These are phyloP conservation scores for Exserohilum rostratum DNA, from an alignment of 2,329 filamentous ascomycete species.

Conservation along the genomic window DNA sequence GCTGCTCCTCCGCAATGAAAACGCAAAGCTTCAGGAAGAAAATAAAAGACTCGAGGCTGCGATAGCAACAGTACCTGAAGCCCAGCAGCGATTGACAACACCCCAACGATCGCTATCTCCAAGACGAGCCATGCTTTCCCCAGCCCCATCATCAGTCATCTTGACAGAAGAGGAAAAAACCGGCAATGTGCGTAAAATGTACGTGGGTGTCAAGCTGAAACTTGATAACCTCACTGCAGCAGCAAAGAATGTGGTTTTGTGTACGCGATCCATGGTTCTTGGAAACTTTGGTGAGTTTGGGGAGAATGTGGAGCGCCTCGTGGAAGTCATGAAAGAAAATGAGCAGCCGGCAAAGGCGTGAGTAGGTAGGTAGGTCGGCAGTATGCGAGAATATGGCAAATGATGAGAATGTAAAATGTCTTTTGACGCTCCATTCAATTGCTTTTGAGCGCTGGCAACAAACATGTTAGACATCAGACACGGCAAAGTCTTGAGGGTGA, in stretches of 20 bases:
- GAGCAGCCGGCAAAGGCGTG: not conserved
- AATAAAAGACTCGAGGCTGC: no score
- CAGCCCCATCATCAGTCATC: constrained; percentile 1
- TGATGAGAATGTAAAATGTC: no score
- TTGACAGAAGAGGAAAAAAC: constrained; percentile 8
- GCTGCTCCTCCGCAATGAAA: no score
- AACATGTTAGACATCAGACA: no score
- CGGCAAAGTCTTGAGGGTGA: no score
- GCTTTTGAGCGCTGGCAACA: no score
- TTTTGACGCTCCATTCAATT: no score
- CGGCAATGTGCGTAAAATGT: constrained; percentile 31
- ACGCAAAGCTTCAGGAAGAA: no score
- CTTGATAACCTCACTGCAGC: constrained; percentile 23
- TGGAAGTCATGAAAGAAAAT: constrained; percentile 16
- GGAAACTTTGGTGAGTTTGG: constrained; percentile 36
- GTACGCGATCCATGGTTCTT: constrained; percentile 24
- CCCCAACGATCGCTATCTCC: not conserved
- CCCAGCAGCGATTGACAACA: no score
- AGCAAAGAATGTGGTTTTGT: constrained; percentile 9
- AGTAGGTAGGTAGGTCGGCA: not conserved
- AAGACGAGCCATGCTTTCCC: not conserved
- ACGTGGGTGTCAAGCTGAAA: constrained; percentile 22
- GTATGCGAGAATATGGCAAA: no score
- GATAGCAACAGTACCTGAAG: no score
- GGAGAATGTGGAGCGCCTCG: constrained; percentile 19